Conservation (phyloP, 768 basidiomycete genomes). For the Rubroboletus satanas region DNA sequence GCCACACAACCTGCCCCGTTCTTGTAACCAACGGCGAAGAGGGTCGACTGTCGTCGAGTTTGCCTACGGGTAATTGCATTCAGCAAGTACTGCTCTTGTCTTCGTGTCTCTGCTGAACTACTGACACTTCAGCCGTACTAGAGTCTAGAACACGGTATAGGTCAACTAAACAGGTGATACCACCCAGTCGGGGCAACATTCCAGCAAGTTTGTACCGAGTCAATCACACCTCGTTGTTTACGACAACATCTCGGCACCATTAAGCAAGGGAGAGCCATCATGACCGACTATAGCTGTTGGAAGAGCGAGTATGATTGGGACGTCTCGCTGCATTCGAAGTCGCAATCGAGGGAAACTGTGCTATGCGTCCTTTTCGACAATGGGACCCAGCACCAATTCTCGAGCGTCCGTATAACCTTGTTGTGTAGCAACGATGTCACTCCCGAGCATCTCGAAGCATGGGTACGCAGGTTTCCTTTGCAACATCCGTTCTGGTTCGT, state of each 20-base stretch:
- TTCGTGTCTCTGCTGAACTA: background rate
- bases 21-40: background rate
- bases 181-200: background rate
- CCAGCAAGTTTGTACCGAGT: background rate
- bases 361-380: constrained; percentile 3
- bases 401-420: constrained; percentile 3
- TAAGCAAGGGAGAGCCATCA: background rate
- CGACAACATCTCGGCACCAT: too few species aligned
- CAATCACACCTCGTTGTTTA: background rate
- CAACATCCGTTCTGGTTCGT: background rate
- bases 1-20: too few species aligned
- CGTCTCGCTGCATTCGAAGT: background rate
- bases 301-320: constrained; percentile 3
- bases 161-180: background rate
- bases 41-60: background rate
- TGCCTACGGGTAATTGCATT: too few species aligned
- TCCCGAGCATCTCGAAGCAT: background rate
- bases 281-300: background rate
- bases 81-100: background rate
- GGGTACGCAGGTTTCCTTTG: background rate
- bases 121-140: background rate
- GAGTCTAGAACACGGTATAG: background rate
- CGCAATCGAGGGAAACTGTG: background rate
- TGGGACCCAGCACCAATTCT: constrained; percentile 3
- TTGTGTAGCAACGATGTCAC: background rate